Conservation (phyloP, 208 protist species). For the Acanthamoeba healyi region DNA sequence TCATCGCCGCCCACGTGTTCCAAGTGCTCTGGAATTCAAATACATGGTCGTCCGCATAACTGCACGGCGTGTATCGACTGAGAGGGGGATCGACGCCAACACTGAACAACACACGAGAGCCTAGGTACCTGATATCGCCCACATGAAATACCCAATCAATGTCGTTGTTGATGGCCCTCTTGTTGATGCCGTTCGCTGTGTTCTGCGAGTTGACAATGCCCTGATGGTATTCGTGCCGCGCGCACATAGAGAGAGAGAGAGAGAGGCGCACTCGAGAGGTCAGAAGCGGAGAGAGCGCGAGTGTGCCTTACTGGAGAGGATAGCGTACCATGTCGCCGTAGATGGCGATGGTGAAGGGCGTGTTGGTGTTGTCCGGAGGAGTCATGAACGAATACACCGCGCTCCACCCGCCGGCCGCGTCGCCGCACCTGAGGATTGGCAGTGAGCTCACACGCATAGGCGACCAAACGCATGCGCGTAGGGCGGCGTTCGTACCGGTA, state of each 20-base stretch:
- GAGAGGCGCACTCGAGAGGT: not conserved
- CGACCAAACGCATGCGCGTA: not conserved
- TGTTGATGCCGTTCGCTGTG: not conserved
- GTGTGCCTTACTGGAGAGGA: not conserved
- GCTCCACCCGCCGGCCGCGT: not conserved
- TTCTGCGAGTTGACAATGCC: constrained; percentile 27
- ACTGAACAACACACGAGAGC: not conserved
- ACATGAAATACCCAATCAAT: constrained; percentile 64
- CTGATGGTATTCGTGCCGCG: not conserved
- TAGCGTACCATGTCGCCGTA: constrained; percentile 51
- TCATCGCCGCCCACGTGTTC: constrained; percentile 56
- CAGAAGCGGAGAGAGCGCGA: not conserved
- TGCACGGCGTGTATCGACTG: not conserved
- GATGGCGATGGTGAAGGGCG: constrained; percentile 23
- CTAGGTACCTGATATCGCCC: constrained; percentile 60
- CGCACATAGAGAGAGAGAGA: not conserved
- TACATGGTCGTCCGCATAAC: constrained; percentile 63
- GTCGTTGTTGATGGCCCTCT: not conserved
- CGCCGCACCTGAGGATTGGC: not conserved
- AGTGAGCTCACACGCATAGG: not conserved
- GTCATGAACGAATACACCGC: not conserved
- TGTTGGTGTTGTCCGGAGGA: not conserved
- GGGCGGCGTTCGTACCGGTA: not conserved
- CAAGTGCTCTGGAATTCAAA: constrained; percentile 46
- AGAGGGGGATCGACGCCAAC: not conserved